These are phyloP conservation scores for Arthrobotrys megalospora DNA, from an alignment of 2,329 filamentous ascomycete genomes.

Conservation along the genomic window DNA sequence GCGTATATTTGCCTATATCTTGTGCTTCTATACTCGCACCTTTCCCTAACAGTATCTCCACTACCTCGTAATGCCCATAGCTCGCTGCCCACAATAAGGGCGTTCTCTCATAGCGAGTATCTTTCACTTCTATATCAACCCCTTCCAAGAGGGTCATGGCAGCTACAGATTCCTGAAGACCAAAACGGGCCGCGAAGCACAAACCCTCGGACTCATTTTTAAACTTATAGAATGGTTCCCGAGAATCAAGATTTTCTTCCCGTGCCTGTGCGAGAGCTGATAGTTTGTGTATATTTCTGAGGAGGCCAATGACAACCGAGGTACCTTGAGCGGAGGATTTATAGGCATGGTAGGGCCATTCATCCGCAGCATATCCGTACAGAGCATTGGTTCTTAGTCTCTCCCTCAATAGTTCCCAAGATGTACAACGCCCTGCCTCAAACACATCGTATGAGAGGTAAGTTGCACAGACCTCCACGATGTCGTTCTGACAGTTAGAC, in stretches of 20 bases:
- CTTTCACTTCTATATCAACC: background rate
- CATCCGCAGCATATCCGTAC: conserved; percentile 57
- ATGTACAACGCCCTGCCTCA: background rate
- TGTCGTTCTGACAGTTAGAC: background rate
- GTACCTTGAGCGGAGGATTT: background rate
- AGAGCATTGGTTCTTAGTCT: background rate
- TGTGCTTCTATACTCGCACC: background rate
- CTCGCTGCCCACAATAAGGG: background rate
- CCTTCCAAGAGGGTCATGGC: background rate
- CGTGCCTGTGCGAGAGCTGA: background rate
- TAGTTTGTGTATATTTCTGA: background rate
- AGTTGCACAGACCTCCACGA: conserved; percentile 2
- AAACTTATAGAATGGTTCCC: too few relatives aligned
- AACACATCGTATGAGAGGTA: conserved; percentile 14
- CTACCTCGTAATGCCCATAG: too few relatives aligned
- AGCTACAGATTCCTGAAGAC: background rate
- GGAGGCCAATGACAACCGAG: background rate
- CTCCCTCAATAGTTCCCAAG: background rate
- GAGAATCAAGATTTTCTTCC: too few relatives aligned
- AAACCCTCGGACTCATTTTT: too few relatives aligned
- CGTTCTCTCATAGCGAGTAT: background rate
- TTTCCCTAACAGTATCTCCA: background rate
- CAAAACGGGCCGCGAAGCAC: background rate
- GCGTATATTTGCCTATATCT: too few relatives aligned
- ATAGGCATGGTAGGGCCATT: conserved; percentile 61